Conservation (phyloP, 768 basidiomycete genomes). For the Phylloporus arenicola region DNA sequence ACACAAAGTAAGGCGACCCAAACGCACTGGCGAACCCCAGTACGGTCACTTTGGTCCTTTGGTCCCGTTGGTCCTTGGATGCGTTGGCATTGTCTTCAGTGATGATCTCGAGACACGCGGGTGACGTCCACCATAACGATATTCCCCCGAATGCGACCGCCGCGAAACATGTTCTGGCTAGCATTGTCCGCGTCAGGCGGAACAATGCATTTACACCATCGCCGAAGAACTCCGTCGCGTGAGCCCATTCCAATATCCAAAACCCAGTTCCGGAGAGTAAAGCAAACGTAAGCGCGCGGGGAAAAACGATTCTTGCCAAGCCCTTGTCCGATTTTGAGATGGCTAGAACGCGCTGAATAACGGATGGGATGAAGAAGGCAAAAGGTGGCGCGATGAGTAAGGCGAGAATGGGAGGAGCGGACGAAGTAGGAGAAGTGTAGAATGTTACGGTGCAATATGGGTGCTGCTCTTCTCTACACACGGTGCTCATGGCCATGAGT, state of each 20-base stretch:
- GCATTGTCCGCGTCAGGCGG: slow-evolving; percentile 50
- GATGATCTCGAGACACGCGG: slow-evolving; percentile 68
- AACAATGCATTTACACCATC: slow-evolving; percentile 39
- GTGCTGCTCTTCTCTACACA: slow-evolving; percentile 93
- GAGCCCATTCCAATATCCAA: slow-evolving; percentile 83
- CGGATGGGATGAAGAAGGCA: slow-evolving; percentile 52
- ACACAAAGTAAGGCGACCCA: slow-evolving; percentile 82
- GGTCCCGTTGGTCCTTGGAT: slow-evolving; percentile 20
- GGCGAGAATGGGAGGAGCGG: slow-evolving; percentile 57
- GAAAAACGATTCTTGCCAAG: slow-evolving; percentile 59
- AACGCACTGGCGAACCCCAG: slow-evolving; percentile 87
- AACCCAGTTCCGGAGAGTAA: slow-evolving; percentile 56
- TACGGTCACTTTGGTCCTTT: slow-evolving; percentile 48
- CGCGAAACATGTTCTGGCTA: slow-evolving; percentile 54
- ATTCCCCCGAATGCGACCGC: slow-evolving; percentile 50
- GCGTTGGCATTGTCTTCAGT: slow-evolving; percentile 16
- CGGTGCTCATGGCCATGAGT: slow-evolving; percentile 74
- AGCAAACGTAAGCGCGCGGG: slow-evolving; percentile 50
- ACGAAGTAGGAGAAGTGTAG: slow-evolving; percentile 66
- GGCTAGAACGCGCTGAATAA: slow-evolving; percentile 50
- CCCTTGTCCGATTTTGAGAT: slow-evolving; percentile 74
- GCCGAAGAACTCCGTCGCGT: slow-evolving; percentile 47
- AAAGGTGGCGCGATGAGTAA: slow-evolving; percentile 53
- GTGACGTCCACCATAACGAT: slow-evolving; percentile 64
- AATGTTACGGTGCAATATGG: slow-evolving; percentile 88